Base-by-base conservation (phyloP, 2,329 filamentous ascomycete genomes). In the Amesomyces nigricolor region DNA sequence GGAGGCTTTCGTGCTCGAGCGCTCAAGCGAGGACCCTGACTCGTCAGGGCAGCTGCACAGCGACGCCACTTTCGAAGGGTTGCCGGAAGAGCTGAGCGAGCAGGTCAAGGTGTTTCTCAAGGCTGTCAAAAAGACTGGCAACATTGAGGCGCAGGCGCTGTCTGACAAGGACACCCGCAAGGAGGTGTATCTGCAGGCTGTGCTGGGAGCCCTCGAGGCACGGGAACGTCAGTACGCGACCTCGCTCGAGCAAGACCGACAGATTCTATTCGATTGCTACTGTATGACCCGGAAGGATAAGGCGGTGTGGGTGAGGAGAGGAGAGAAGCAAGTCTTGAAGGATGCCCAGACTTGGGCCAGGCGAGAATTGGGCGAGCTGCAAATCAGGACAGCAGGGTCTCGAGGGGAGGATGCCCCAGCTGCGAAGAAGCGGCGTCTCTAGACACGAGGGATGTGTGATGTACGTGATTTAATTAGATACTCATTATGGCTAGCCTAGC, bases 1-100 rank as follows among this genome's bases (percentile, higher is more conserved):
- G 51, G 87, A 91, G 37, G 82, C 80, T 16, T 91, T 91, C 62
- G 84, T 90, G 46, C 75, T 89, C 14, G 81, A 85, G 61, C 74
- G 79, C 26, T 75, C 78, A 40, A 70, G 75, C 1, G 74, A 74
- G 0, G 79, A 82, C 30, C 77, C 79, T 0, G 75, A 78, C 57
- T 64, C 75, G 0, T 73, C 75, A 10, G 81, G 81, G 17, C 57
- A 56, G 19, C 45, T 69, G 1, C 30, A 45, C 1, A 70, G 67
- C 0, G 61, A 71, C 1, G 70, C 73, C 1, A 62, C 61, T 0
- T 67, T 79, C 9, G 67, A 69, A 5, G 68, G 67, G 26, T 68
- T 81, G 32, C 79, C 80, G 0, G 70, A 75, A 22, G 77, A 81
- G 58, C 70, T 83, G n/a, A 68, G 71, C 8, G 73, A 76, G 51